Conservation (phyloP, 2,329 filamentous ascomycete genomes). For the Neoarthrinium moseri region DNA sequence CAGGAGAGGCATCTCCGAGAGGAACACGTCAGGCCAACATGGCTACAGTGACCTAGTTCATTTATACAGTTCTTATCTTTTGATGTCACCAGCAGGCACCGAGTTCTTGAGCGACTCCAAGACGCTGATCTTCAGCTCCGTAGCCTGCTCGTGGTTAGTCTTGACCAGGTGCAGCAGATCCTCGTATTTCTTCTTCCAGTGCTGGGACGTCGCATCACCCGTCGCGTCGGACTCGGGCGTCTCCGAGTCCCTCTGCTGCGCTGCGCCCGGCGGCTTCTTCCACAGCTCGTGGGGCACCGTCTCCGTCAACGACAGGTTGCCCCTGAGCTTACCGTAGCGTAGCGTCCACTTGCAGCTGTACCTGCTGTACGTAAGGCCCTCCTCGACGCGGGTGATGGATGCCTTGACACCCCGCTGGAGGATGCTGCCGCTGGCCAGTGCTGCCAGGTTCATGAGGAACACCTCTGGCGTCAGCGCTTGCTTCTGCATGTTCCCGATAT, state of each 20-base stretch:
- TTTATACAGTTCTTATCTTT: too few species aligned
- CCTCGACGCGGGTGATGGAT: conserved; percentile 43
- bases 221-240: conserved; percentile 14
- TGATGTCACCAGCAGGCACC: too few species aligned
- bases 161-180: conserved; percentile 60
- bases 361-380: conserved; percentile 36
- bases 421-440: conserved; percentile 52
- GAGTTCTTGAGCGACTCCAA: conserved; percentile 37
- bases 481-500: conserved; percentile 52
- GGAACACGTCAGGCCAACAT: too few species aligned
- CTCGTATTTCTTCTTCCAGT: conserved; percentile 53
- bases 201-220: conserved; percentile 27
- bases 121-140: conserved; percentile 41
- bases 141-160: conserved; percentile 54
- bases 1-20: too few species aligned
- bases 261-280: too few species aligned
- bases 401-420: conserved; percentile 43
- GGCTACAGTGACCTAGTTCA: too few species aligned
- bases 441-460: conserved; percentile 59
- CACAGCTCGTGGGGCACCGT: conserved; percentile 42
- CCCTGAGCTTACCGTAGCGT: conserved; percentile 50
- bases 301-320: conserved; percentile 52
- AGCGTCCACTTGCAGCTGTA: conserved; percentile 58
- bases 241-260: conserved; percentile 15
- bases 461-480: conserved; percentile 50